Conservation (phyloP, 805 yeast species). For the Wickerhamiella qilinensis region DNA sequence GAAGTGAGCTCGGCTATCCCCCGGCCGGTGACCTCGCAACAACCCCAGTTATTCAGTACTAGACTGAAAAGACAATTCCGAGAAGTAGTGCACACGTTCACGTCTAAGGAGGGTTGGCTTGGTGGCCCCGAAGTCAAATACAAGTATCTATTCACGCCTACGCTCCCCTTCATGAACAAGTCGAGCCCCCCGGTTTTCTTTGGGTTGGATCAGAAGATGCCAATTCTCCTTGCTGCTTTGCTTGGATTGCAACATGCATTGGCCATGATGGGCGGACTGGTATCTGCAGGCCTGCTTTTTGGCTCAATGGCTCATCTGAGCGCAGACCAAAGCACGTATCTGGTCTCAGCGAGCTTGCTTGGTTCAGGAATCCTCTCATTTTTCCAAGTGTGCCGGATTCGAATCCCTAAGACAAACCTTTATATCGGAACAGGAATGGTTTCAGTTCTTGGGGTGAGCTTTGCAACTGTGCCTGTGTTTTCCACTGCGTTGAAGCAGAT, state of each 20-base stretch:
- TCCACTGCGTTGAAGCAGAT: slow-evolving; percentile 60
- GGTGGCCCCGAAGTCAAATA: slow-evolving; percentile 65
- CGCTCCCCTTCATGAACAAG: slow-evolving; percentile 47
- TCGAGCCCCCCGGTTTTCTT: slow-evolving; percentile 56
- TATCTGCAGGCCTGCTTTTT: slow-evolving; percentile 68
- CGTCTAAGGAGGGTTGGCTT: slow-evolving; percentile 34
- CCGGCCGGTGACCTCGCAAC: too few species aligned
- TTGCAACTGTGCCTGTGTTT: slow-evolving; percentile 75
- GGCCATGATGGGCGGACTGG: slow-evolving; percentile 85
- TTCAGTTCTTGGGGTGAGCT: slow-evolving; percentile 83
- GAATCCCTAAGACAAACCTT: slow-evolving; percentile 54
- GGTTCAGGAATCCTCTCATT: slow-evolving; percentile 53
- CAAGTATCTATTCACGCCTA: slow-evolving; percentile 62
- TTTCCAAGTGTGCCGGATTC: slow-evolving; percentile 69
- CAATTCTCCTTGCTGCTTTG: slow-evolving; percentile 56
- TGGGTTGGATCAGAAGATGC: slow-evolving; percentile 66
- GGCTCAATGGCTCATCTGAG: slow-evolving; percentile 45
- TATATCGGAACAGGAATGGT: slow-evolving; percentile 77
- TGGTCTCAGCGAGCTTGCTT: slow-evolving; percentile 59
- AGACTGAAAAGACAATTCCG: background rate
- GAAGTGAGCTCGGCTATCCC: too few species aligned
- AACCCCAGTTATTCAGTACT: background rate
- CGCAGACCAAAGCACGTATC: slow-evolving; percentile 35
- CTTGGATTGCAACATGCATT: slow-evolving; percentile 79
- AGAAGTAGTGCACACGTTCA: background rate